Base-by-base conservation (phyloP, 805 yeast genomes). In the Wickerhamomyces chaumierensis region DNA sequence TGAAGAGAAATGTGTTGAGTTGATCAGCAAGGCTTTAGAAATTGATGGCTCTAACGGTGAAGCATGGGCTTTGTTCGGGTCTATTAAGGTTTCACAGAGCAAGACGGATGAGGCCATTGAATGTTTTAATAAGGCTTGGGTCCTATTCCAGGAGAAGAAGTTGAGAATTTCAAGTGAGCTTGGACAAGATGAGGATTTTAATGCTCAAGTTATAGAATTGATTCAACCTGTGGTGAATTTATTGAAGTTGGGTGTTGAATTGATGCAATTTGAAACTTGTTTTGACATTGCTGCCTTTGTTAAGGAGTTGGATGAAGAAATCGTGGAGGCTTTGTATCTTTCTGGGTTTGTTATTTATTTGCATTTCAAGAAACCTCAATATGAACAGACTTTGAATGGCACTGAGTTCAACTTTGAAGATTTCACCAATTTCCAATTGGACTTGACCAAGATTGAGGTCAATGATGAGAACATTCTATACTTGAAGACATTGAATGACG, bases 71-170 rank as follows among this genome's bases (percentile, higher is more conserved):
- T 66, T 83, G 25, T 64, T 87, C 44, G 86, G 95, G 4, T 85
- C 95, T 33, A 83, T 92, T 43, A 71, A 94, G 43, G 86, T 90
- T 35, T 83, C 95, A 7, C 97, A 92, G 58, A 87, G 80, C 55
- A 65, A 76, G 37, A 68, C 63, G 32, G 68, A 69, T 0, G 96
- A 87, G 6, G 97, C 97, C 12, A 58, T 61, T 36, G 67, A 69
- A 19, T 87, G 92, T 1, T 64, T 88, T 37, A 39, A 45, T 13
- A 71, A 73, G 51, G 68, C 95, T 1, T 86, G 96, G 95, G 69
- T 66, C 20, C 64, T 81, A 38, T 85, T 80, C 52, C 66, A 66
- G 33, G 42, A 46, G 15, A 75, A 66, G 48, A 80, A 79, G 52
- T 56, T 61, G 9, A 43, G 43, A 3, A 60, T 79, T 37, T 7